Conservation (phyloP, 371 early-diverging fungal genomes). For the Apophysomyces ossiformis region DNA sequence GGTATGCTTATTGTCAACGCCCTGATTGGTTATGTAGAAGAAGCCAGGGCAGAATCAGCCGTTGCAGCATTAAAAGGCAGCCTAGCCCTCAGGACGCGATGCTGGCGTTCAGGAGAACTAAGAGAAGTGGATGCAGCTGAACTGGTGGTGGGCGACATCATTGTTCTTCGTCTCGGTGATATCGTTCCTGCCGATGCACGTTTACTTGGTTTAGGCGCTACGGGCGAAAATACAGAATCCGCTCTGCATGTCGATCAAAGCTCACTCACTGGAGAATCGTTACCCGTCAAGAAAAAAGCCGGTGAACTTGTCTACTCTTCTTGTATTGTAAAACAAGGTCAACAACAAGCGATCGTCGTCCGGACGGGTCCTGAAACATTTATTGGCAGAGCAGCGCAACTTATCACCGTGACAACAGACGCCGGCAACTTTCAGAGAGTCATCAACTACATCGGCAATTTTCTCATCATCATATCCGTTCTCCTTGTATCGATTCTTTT, state of each 20-base stretch:
- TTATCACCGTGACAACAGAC: conserved; percentile 86
- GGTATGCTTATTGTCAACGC: conserved; percentile 88
- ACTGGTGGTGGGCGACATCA: conserved; percentile 88
- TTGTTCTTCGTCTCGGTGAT: conserved; percentile 91
- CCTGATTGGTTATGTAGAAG: conserved; percentile 87
- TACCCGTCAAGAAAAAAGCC: conserved; percentile 85
- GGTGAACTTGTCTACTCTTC: conserved; percentile 87
- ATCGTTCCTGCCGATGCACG: conserved; percentile 94
- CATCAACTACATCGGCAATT: conserved; percentile 91
- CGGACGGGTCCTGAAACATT: conserved; percentile 89
- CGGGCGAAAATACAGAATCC: conserved; percentile 79
- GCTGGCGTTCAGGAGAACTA: conserved; percentile 80
- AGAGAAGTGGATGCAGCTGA: conserved; percentile 80
- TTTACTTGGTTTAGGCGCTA: conserved; percentile 83
- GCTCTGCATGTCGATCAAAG: conserved; percentile 93
- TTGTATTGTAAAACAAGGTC: conserved; percentile 90
- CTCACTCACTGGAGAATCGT: conserved; percentile 93
- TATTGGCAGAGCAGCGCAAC: conserved; percentile 90
- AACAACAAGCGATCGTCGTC: conserved; percentile 85
- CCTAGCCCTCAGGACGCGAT: conserved; percentile 80
- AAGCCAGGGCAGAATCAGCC: conserved; percentile 90
- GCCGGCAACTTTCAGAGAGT: conserved; percentile 93
- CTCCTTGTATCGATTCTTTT: conserved; percentile 85
- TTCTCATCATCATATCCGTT: conserved; percentile 82
- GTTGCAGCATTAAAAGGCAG: conserved; percentile 88